Percentiles rank a stretch among this genome's conserved stretches.
Evolutionary conservation across 176 grass and related monocot species (phyloP).

Genomic region (Paspalum vaginatum): DNA sequence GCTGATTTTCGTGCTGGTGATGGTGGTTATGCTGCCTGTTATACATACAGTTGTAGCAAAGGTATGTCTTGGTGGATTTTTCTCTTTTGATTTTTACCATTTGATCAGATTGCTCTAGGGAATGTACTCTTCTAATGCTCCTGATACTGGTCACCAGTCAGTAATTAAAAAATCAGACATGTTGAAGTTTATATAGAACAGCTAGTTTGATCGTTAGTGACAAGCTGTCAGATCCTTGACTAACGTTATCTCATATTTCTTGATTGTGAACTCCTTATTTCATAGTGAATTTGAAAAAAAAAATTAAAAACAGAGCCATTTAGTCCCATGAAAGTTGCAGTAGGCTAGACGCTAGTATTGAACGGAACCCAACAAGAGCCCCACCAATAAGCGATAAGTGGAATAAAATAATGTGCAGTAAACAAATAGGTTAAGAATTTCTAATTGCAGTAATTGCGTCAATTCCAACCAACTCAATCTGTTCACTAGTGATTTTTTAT

Average conservation of each 20-base stretch:
- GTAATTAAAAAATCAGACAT: background rate
- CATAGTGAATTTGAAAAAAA: background rate
- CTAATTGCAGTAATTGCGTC: background rate
- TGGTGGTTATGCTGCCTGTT: conserved; percentile 89
- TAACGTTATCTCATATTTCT: too few relatives aligned
- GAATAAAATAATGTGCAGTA: background rate
- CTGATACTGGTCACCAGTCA: background rate
- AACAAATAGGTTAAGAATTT: background rate
- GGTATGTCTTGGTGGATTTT: conserved; percentile 45
- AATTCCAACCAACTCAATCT: background rate
- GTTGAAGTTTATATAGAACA: background rate
- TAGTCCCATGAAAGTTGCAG: too few relatives aligned
- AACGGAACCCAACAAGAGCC: too few relatives aligned
- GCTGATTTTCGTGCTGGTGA: conserved; percentile 91
- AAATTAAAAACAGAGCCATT: too few relatives aligned
- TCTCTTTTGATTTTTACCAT: conserved; percentile 3
- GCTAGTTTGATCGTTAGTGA: background rate
- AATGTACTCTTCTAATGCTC: conserved; percentile 26
- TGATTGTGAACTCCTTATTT: conserved; percentile 4
- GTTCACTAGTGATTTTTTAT: background rate
- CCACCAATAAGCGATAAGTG: too few relatives aligned
- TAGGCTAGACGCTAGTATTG: too few relatives aligned
- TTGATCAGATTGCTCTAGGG: background rate
- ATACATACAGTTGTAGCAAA: conserved; percentile 97
- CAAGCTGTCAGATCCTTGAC: conserved; percentile 25